Base-by-base conservation (phyloP, 2,329 filamentous ascomycete genomes). In the Aspergillus novoparasiticus region DNA sequence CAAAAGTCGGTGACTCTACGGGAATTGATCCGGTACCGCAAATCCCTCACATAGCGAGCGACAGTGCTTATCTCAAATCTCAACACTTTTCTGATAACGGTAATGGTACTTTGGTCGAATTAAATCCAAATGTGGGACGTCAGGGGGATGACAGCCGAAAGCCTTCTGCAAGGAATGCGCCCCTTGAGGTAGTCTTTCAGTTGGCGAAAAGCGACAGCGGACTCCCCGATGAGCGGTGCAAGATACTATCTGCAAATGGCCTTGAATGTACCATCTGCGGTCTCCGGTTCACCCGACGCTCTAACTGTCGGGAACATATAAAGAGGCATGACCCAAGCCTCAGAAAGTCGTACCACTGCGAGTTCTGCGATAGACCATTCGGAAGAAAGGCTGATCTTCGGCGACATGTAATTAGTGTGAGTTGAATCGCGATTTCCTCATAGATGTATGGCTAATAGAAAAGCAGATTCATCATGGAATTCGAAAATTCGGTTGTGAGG, bases 221-320 rank as follows among this genome's bases (percentile, higher is more conserved):
- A 57, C 2, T 46, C 36, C 26, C 60, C 14, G 50, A 43, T 39
- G 58, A 50, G 54, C 63, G 65, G 55, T 58, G 66, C 58, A 69
- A 70, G 64, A 62, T 75, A 53, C 55, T 72, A 43, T 59, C 72
- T 64, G 69, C 82, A 85, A 69, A 89, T 87, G 90, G 90, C 60
- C 91, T 88, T 69, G 90, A 87, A 66, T 96, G 93, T 73, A 84
- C 88, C 63, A 83, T 88, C 2, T 97, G 93, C 73, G 89, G 89
- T 8, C 92, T 90, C 75, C 85, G 90, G 19, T 96, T 96, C 75
- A 92, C 91, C 68, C 84, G 93, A 65, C 90, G 87, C 71, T 96
- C 94, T 81, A 96, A 96, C 78, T 92, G 89, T 80, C 93, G 91
- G 72, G 90, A 92, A 34, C 93, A 96, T 75, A 85, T 94, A 84